Percentiles rank a stretch among this genome's conserved stretches.
These are phyloP conservation scores for Fraxinus nigra DNA, from an alignment of 305 asterid species.

Conservation along the genomic window DNA sequence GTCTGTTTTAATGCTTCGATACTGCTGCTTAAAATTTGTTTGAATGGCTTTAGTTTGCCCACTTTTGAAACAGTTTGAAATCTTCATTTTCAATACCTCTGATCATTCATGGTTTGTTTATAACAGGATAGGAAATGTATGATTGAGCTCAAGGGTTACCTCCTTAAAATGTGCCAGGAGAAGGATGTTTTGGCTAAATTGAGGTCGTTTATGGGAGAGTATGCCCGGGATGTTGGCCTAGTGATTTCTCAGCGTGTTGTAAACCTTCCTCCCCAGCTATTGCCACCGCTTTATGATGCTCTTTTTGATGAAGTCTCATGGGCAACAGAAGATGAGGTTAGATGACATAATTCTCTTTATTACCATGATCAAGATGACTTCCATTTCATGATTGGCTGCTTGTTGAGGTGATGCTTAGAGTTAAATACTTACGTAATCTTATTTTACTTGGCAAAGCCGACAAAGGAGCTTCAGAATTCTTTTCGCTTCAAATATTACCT, in stretches of 20 bases:
- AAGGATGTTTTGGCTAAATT: slow-evolving; percentile 39
- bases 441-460: slow-evolving; percentile 54
- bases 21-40: background rate
- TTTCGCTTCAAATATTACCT: slow-evolving; percentile 72
- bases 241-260: slow-evolving; percentile 77
- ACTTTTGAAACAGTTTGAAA: background rate
- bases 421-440: slow-evolving; percentile 22
- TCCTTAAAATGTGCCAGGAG: slow-evolving; percentile 56
- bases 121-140: slow-evolving; percentile 57
- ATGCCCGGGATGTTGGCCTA: slow-evolving; percentile 58
- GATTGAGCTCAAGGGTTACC: slow-evolving; percentile 57
- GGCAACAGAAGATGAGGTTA: slow-evolving; percentile 98
- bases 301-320: slow-evolving; percentile 83
- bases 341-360: slow-evolving; percentile 13
- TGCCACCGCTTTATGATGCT: slow-evolving; percentile 84
- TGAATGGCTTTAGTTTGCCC: slow-evolving; percentile 3
- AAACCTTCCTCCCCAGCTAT: slow-evolving; percentile 91
- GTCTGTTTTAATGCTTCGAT: background rate
- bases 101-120: slow-evolving; percentile 22
- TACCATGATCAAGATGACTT: slow-evolving; percentile 2
- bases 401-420: slow-evolving; percentile 1
- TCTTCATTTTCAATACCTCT: background rate
- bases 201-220: slow-evolving; percentile 44
- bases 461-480: slow-evolving; percentile 62
- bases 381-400: slow-evolving; percentile 4